These are phyloP conservation scores for Mycogone perniciosa DNA, from an alignment of 2,329 filamentous ascomycete species.

Conservation along the genomic window DNA sequence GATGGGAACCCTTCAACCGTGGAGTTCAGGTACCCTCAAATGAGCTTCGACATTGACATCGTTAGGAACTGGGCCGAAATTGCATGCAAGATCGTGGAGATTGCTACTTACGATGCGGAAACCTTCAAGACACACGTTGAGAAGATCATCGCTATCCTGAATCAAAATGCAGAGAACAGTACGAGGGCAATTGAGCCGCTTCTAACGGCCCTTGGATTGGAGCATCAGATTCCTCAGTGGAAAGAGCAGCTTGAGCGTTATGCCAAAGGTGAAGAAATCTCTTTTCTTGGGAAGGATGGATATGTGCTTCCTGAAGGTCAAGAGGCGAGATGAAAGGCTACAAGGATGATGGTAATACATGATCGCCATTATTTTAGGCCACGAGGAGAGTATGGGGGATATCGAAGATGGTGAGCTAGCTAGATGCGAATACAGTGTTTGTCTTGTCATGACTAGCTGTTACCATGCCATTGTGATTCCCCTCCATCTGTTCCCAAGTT, in stretches of 20 bases:
- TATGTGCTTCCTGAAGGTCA: background rate
- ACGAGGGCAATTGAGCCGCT: constrained; percentile 8
- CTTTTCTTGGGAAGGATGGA: constrained; percentile 12
- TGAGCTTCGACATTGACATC: constrained; percentile 19
- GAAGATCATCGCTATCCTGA: background rate
- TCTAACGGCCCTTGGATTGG: constrained; percentile 8
- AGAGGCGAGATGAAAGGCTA: background rate
- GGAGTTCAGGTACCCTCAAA: constrained; percentile 22
- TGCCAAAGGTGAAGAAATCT: constrained; percentile 7
- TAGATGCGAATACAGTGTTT: no score
- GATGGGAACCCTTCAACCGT: constrained; percentile 16
- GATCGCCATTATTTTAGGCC: no score
- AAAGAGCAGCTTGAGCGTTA: constrained; percentile 15
- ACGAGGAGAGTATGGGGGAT: no score
- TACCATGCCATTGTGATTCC: no score
- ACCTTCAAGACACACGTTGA: constrained; percentile 7
- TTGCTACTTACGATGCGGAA: constrained; percentile 9
- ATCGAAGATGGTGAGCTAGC: no score
- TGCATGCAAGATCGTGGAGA: constrained; percentile 10
- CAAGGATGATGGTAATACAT: no score
- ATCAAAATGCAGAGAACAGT: background rate
- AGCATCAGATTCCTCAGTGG: constrained; percentile 17
- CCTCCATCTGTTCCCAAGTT: no score
- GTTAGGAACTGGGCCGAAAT: constrained; percentile 20
- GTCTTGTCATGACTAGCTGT: no score